A percentile compares a stretch with the other conserved stretches of the same genome.
Conservation (phyloP, 208 protist genomes). For the Acanthamoeba pearcei region DNA sequence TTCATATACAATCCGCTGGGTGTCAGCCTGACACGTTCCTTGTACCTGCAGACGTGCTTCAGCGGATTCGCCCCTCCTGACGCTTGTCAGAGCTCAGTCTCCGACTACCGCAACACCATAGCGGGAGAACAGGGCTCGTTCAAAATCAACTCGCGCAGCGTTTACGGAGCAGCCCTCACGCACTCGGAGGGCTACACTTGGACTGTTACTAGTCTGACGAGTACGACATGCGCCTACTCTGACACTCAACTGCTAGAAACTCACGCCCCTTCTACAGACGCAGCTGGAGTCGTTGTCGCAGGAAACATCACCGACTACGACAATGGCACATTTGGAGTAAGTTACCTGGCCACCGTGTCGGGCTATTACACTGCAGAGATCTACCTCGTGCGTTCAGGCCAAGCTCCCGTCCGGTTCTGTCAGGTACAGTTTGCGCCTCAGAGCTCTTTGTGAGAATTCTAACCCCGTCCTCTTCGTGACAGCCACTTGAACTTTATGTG, state of each 20-base stretch:
- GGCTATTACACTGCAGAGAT: constrained; percentile 20
- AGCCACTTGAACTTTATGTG: not conserved
- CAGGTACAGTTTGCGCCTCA: not conserved
- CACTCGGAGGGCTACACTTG: constrained; percentile 28
- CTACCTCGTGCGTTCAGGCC: constrained; percentile 28
- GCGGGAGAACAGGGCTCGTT: constrained; percentile 27
- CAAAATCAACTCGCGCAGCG: constrained; percentile 40
- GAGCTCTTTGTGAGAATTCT: not conserved
- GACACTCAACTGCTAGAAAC: not conserved
- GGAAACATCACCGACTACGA: constrained; percentile 16
- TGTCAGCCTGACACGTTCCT: not conserved
- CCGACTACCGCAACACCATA: not conserved
- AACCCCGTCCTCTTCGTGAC: not conserved
- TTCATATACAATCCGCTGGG: not conserved
- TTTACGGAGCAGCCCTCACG: constrained; percentile 17
- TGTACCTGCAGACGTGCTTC: constrained; percentile 45
- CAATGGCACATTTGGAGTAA: constrained; percentile 24
- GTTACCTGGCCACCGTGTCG: constrained; percentile 2
- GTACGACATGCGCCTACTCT: not conserved
- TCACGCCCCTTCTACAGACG: not conserved
- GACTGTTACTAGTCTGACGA: not conserved
- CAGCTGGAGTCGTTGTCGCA: not conserved
- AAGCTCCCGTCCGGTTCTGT: not conserved
- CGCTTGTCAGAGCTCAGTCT: constrained; percentile 47
- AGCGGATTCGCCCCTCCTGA: constrained; percentile 7